Percentiles rank a stretch among this genome's conserved stretches.
phyloP scores from a whole-genome alignment of 495 filamentous ascomycete genomes.

The Jackrogersella multiformis region DNA sequence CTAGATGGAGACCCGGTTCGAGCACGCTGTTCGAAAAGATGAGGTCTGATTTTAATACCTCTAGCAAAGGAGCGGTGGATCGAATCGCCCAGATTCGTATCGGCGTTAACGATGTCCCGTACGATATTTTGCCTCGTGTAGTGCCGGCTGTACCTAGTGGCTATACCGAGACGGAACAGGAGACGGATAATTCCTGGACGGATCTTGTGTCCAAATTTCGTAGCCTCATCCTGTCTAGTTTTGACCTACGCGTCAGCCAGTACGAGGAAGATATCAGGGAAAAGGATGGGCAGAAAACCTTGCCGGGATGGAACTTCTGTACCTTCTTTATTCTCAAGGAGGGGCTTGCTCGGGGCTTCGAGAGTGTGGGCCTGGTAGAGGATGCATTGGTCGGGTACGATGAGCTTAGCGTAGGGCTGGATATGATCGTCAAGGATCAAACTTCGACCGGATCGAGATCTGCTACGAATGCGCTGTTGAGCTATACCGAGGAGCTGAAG shows the following conservation, averaged over 20 bases:
- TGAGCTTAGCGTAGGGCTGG: slow-evolving; percentile 85
- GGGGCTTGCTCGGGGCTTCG: slow-evolving; percentile 90
- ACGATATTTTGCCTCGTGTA: slow-evolving; percentile 63
- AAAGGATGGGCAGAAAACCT: slow-evolving; percentile 83
- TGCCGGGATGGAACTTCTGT: slow-evolving; percentile 99
- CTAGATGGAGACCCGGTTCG: slow-evolving; percentile 81
- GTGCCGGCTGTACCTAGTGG: slow-evolving; percentile 65
- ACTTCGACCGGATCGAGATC: slow-evolving; percentile 59
- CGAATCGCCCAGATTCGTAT: slow-evolving; percentile 87
- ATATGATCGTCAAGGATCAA: slow-evolving; percentile 82
- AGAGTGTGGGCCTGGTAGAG: slow-evolving; percentile 94
- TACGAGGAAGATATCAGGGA: slow-evolving; percentile 98
- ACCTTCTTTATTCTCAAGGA: slow-evolving; percentile 99
- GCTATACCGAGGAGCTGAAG: slow-evolving; percentile 76
- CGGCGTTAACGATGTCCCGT: slow-evolving; percentile 67
- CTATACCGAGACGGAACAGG: slow-evolving; percentile 70
- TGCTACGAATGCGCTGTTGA: slow-evolving; percentile 62
- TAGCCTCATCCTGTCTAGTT: slow-evolving; percentile 84
- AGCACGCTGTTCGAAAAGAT: slow-evolving; percentile 89
- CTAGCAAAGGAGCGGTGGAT: slow-evolving; percentile 79
- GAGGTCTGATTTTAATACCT: slow-evolving; percentile 88
- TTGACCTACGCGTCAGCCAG: slow-evolving; percentile 88
- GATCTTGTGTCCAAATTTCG: slow-evolving; percentile 90
- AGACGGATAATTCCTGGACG: slow-evolving; percentile 76
- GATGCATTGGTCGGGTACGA: slow-evolving; percentile 94